A percentile compares a stretch with the other conserved stretches of the same genome.
phyloP scores from a whole-genome alignment of 495 filamentous ascomycete species.

The Penicillium waksmanii region DNA sequence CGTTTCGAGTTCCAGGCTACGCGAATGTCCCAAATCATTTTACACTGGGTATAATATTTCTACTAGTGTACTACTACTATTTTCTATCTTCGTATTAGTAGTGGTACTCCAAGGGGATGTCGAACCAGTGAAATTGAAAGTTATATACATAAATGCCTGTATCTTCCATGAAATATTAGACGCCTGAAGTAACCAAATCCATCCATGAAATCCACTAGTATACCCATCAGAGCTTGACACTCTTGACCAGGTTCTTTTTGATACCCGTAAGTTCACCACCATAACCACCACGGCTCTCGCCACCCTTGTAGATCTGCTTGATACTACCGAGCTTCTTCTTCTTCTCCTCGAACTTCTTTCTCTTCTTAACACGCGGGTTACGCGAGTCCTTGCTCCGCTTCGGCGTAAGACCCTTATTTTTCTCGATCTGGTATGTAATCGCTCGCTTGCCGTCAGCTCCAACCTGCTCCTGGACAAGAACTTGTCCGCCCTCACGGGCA shows the following conservation, averaged over 20 bases:
- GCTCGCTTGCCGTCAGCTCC: slow-evolving; percentile 81
- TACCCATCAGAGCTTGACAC: slow-evolving; percentile 72
- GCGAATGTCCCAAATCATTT: no score
- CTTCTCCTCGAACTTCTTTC: slow-evolving; percentile 88
- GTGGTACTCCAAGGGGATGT: background rate
- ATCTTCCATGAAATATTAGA: slow-evolving; percentile 33
- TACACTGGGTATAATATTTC: background rate
- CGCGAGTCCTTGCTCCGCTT: slow-evolving; percentile 88
- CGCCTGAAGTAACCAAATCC: slow-evolving; percentile 34
- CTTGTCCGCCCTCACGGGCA: slow-evolving; percentile 58
- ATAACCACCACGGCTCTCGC: slow-evolving; percentile 85
- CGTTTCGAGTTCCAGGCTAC: background rate
- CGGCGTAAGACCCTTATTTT: slow-evolving; percentile 94
- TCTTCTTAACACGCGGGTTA: slow-evolving; percentile 98
- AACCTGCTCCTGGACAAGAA: slow-evolving; percentile 60
- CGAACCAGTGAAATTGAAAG: slow-evolving; percentile 20
- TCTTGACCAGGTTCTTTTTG: slow-evolving; percentile 90
- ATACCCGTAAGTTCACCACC: slow-evolving; percentile 93
- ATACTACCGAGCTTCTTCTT: slow-evolving; percentile 90
- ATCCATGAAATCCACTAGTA: slow-evolving; percentile 15
- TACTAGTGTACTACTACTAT: background rate
- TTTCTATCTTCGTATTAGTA: no score
- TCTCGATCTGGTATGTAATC: slow-evolving; percentile 89
- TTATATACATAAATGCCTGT: slow-evolving; percentile 37
- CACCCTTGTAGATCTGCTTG: slow-evolving; percentile 83